Evolutionary conservation across 2,329 filamentous ascomycete genomes (phyloP).

Genomic region (Sporothrix phasma): DNA sequence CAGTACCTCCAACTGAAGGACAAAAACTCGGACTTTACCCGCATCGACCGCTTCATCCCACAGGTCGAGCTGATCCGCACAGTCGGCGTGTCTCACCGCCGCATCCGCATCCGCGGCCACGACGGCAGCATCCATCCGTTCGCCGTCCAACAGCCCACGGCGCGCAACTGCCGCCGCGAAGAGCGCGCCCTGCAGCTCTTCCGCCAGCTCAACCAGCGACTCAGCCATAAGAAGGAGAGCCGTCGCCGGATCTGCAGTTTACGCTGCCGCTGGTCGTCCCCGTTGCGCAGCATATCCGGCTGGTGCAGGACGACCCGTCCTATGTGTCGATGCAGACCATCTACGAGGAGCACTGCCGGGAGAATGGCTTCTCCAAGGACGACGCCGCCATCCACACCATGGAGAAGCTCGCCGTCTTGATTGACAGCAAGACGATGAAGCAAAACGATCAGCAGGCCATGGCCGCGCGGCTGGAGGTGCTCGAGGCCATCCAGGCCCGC

Average conservation of each 20-base stretch:
- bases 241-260: constrained; percentile 91
- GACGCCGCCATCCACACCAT: constrained; percentile 92
- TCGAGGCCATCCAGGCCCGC: constrained; percentile 86
- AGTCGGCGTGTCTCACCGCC: constrained; percentile 81
- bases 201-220: constrained; percentile 88
- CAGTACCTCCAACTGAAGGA: constrained; percentile 97
- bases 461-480: constrained; percentile 77
- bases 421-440: constrained; percentile 56
- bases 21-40: constrained; percentile 97
- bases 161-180: constrained; percentile 83
- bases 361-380: constrained; percentile 81
- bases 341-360: constrained; percentile 91
- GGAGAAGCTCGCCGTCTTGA: constrained; percentile 75
- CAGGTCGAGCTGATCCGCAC: constrained; percentile 88
- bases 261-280: constrained; percentile 93
- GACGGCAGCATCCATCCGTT: constrained; percentile 97
- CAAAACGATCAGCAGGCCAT: constrained; percentile 61
- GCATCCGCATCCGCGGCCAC: constrained; percentile 91
- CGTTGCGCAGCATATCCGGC: constrained; percentile 83
- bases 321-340: constrained; percentile 91
- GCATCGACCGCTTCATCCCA: constrained; percentile 92
- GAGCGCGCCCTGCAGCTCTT: constrained; percentile 94
- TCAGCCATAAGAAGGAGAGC: constrained; percentile 90
- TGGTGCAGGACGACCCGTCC: constrained; percentile 90
- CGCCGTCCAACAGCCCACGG: constrained; percentile 90